Evolutionary conservation across 2,329 filamentous ascomycete genomes (phyloP).

Genomic region (Ophiostoma sp.): DNA sequence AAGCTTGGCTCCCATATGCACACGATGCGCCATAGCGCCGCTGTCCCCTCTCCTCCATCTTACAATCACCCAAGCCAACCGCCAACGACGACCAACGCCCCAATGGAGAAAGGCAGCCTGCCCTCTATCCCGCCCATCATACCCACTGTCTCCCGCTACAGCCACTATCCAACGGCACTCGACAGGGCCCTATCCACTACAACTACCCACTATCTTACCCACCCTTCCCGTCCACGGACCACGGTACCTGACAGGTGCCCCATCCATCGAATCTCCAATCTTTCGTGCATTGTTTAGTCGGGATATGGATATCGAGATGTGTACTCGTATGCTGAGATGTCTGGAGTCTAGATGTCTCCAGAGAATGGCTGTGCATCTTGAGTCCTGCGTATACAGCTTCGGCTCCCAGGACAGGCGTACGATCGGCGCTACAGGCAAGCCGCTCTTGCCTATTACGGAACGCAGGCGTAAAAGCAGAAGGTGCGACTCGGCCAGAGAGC

Average conservation of each 20-base stretch:
- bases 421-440: no score
- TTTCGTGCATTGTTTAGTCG: not conserved
- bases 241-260: slow-evolving; percentile 27
- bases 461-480: not conserved
- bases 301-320: not conserved
- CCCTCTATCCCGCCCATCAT: not conserved
- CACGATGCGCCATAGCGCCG: no score
- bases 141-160: slow-evolving; percentile 12
- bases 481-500: no score
- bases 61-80: not conserved
- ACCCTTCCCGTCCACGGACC: slow-evolving; percentile 25
- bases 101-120: not conserved
- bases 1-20: no score
- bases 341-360: no score
- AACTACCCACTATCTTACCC: slow-evolving; percentile 23
- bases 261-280: slow-evolving; percentile 17
- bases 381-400: no score
- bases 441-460: not conserved
- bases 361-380: no score
- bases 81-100: not conserved
- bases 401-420: no score
- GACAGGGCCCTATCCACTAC: slow-evolving; percentile 21
- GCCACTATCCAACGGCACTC: slow-evolving; percentile 10
- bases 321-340: no score
- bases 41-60: not conserved